Percentiles rank a stretch among this genome's conserved stretches.
phyloP scores from a whole-genome alignment of 2,329 filamentous ascomycete species.

The Pseudogymnoascus sp. region DNA sequence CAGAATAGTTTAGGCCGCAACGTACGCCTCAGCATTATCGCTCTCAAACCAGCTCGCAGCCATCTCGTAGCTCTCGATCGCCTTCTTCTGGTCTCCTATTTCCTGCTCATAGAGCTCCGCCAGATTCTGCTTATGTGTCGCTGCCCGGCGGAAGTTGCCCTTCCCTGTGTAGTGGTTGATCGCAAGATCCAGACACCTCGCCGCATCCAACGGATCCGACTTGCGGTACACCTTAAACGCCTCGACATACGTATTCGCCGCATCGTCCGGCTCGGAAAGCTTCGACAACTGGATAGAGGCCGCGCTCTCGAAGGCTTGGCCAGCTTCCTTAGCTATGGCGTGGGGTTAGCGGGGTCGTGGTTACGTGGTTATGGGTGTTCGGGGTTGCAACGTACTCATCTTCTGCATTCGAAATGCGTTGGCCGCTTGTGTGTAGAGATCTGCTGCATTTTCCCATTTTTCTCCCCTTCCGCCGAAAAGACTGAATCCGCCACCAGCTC shows the following conservation, averaged over 20 bases:
- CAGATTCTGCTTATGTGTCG: slow-evolving; percentile 81
- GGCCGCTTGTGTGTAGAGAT: slow-evolving; percentile 79
- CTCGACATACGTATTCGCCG: slow-evolving; percentile 79
- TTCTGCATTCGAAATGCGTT: slow-evolving; percentile 89
- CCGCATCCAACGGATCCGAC: slow-evolving; percentile 74
- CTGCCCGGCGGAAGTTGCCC: slow-evolving; percentile 86
- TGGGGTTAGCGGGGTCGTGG: background rate
- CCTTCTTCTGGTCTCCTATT: slow-evolving; percentile 67
- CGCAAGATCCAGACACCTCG: slow-evolving; percentile 68
- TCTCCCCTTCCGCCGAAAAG: slow-evolving; percentile 82
- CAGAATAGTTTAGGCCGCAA: slow-evolving; percentile 19
- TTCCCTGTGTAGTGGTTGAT: slow-evolving; percentile 82
- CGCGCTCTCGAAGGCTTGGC: slow-evolving; percentile 77
- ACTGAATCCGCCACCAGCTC: slow-evolving; percentile 74
- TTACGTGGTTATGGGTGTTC: slow-evolving; percentile 10
- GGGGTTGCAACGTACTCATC: slow-evolving; percentile 50
- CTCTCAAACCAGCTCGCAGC: slow-evolving; percentile 85
- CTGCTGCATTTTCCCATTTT: slow-evolving; percentile 83
- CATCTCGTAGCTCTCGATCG: slow-evolving; percentile 75
- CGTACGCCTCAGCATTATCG: slow-evolving; percentile 76
- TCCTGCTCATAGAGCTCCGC: slow-evolving; percentile 82
- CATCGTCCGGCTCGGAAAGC: slow-evolving; percentile 86
- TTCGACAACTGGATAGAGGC: slow-evolving; percentile 73
- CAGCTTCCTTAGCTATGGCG: slow-evolving; percentile 61
- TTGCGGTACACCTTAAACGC: slow-evolving; percentile 94